Percentiles rank a stretch among this genome's conserved stretches.
These are phyloP conservation scores for Vanilla planifolia DNA, from an alignment of 106 monocot species.

Conservation along the genomic window DNA sequence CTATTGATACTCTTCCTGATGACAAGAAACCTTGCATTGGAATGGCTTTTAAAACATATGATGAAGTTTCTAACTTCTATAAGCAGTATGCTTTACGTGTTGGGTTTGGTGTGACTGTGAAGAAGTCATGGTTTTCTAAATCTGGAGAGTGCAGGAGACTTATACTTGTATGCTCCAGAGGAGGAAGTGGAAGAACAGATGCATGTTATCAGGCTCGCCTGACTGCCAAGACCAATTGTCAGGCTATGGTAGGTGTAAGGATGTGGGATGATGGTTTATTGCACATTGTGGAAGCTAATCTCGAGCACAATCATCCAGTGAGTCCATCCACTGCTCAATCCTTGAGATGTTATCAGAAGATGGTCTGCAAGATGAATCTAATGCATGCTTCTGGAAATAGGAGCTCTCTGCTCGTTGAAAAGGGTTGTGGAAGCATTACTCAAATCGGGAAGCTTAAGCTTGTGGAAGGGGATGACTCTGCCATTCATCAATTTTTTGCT, in stretches of 20 bases:
- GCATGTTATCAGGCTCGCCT: not conserved
- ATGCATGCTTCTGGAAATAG: not conserved
- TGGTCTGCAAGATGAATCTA: not conserved
- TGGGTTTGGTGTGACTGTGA: constrained; percentile 10
- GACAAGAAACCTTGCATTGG: constrained; percentile 9
- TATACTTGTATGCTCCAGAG: constrained; percentile 4
- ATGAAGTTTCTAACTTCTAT: constrained; percentile 14
- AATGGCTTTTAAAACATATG: constrained; percentile 15
- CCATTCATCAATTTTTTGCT: constrained; percentile 19
- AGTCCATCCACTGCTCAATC: constrained; percentile 4
- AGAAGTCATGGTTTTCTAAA: constrained; percentile 6
- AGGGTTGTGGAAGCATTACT: not conserved
- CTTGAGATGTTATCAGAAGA: constrained; percentile 1
- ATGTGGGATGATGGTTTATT: constrained; percentile 14
- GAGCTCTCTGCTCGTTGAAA: not conserved
- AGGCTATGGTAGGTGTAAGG: constrained; percentile 6
- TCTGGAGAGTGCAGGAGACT: constrained; percentile 1
- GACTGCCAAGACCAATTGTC: constrained; percentile 18
- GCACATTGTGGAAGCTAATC: constrained; percentile 7
- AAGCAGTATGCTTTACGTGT: constrained; percentile 12
- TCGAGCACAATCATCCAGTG: constrained; percentile 25
- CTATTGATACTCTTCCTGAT: not conserved
- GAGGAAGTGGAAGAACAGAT: constrained; percentile 4
- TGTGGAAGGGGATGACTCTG: constrained; percentile 16
- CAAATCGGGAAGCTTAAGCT: constrained; percentile 9